A percentile compares a stretch with the other conserved stretches of the same genome.
Evolutionary conservation across 2,329 filamentous ascomycete genomes (phyloP).

Genomic region (Chrysoporthe deuterocubensis): DNA sequence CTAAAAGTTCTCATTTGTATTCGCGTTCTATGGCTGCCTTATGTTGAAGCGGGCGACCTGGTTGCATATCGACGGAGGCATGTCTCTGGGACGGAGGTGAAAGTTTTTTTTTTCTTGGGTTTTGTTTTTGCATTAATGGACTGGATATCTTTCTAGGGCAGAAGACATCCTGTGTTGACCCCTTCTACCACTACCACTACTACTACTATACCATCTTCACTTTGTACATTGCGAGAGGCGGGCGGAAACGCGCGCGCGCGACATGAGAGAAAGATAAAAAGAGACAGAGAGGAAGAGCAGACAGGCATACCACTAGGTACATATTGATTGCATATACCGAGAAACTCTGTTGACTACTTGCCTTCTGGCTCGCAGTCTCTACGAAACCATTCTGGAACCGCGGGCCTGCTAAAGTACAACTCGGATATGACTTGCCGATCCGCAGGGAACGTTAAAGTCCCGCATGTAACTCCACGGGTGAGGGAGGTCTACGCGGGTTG

Average conservation of each 20-base stretch:
- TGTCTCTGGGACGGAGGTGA: background rate
- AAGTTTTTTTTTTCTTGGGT: background rate
- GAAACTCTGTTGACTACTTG: background rate
- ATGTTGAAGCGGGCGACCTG: background rate
- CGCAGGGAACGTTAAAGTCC: too few species aligned
- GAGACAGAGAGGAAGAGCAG: background rate
- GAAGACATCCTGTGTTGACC: background rate
- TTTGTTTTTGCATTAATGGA: background rate
- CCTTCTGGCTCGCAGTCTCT: too few species aligned
- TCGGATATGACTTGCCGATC: too few species aligned
- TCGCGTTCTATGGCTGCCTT: background rate
- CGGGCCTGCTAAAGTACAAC: too few species aligned
- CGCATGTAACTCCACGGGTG: background rate
- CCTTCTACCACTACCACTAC: background rate
- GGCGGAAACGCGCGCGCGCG: background rate
- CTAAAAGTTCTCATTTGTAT: constrained; percentile 1
- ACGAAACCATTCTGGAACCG: too few species aligned
- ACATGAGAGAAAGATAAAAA: background rate
- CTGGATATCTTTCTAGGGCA: background rate
- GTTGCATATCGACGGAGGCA: constrained; percentile 1
- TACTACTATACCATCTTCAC: background rate
- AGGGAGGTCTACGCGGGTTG: background rate
- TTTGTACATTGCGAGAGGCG: background rate
- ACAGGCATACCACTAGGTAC: too few species aligned
- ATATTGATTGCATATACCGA: background rate